Evolutionary conservation across 2,329 filamentous ascomycete genomes (phyloP), one percentile per base, ranked within the genome.

Genomic region (Nakataea oryzae): DNA sequence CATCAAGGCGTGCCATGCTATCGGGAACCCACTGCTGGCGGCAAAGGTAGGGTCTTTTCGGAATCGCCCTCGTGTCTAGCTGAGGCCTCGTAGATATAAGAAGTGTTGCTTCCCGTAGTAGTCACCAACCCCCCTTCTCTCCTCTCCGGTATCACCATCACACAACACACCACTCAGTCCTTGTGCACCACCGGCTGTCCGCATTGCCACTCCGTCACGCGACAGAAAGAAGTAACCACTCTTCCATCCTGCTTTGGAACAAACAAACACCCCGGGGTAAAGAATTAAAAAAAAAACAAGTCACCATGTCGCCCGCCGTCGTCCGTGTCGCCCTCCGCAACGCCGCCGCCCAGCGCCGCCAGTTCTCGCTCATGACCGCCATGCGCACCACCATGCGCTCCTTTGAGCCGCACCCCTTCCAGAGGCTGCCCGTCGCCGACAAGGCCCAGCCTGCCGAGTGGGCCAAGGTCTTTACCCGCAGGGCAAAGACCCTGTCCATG

Each of bases 381-480:
- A 69, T 76, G 65, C 73, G 74, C 65, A 67, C 67, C 64, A 70
- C 74, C 60, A 72, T 71, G 59, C 72, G 74, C 59, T 68, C 69
- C 34, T 74, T 76, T 61, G 74, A 76, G 73, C 65, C 72, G 24
- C 73, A 75, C 62, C 72, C 72, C 62, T 75, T 73, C 68, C 68
- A 74, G 70, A 71, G 73, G 28, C 68, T 75, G 62, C 70, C 74
- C 62, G 63, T 66, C 14, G 60, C 71, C 21, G 63, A 62, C 47
- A 64, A 64, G 29, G 62, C 73, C 29, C 70, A 71, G 62, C 63
- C 69, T 13, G 70, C 70, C 28, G 76, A 77, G 70, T 79, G 74
- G 69, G 70, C 69, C 63, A 71, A 70, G 61, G 70, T 75, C 59
- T 24, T 72, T 58, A 74, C 71, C 67, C 65, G 71, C 6, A 66